Evolutionary conservation across 2,329 filamentous ascomycete genomes (phyloP).

Genomic region (Stromatinia cepivora): DNA sequence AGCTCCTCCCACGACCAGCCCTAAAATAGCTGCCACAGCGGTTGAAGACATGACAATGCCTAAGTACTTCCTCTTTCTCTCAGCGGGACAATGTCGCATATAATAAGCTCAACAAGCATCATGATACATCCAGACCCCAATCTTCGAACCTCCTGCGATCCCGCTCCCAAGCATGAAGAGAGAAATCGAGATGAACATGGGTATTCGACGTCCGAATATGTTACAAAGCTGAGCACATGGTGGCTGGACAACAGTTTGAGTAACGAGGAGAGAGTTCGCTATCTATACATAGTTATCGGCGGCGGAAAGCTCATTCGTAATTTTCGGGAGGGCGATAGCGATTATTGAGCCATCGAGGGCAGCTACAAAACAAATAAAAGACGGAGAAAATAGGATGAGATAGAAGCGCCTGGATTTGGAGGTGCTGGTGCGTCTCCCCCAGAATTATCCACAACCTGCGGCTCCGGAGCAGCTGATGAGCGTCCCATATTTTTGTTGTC

Average conservation of each 20-base stretch:
- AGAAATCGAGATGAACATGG: conserved; percentile 1
- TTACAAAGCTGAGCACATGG: conserved; percentile 16
- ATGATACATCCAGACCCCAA: not conserved
- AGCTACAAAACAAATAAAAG: not conserved
- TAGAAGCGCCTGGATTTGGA: conserved; percentile 8
- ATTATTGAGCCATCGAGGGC: conserved; percentile 7
- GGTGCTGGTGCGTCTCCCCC: not conserved
- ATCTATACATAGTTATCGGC: conserved; percentile 19
- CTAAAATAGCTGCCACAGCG: not conserved
- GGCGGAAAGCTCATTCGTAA: conserved; percentile 15
- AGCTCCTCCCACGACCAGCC: not conserved
- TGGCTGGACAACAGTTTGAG: conserved; percentile 13
- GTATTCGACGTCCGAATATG: conserved; percentile 9
- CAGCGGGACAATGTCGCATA: conserved; percentile 4
- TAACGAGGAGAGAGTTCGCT: conserved; percentile 21
- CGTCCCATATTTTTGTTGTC: not conserved
- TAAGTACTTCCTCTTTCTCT: not conserved
- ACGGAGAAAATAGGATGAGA: conserved; percentile 7
- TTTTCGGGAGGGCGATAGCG: conserved; percentile 15
- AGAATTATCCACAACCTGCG: not conserved
- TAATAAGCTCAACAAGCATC: conserved; percentile 8
- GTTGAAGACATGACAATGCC: conserved; percentile 1
- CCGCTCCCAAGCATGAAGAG: not conserved
- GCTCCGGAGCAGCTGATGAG: not conserved
- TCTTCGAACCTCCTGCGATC: not conserved